Base-by-base conservation (phyloP, 2,329 filamentous ascomycete species). In the Xylariaceae sp. region DNA sequence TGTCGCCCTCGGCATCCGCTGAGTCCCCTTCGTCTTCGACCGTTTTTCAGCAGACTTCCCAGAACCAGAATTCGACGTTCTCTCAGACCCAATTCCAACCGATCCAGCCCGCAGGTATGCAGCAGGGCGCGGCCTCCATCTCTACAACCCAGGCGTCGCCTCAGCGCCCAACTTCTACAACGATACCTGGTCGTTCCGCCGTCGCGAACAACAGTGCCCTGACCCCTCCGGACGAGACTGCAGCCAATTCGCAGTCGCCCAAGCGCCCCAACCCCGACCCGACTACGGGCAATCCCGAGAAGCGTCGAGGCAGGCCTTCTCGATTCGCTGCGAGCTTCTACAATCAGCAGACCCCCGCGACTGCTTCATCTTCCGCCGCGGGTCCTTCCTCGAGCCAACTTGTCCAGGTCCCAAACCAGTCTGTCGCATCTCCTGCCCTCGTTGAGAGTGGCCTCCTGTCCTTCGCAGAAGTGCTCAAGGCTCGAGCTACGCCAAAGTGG, bases 171-270 rank as follows among this genome's bases (percentile, higher is more conserved):
- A 68, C 69, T 8, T 71, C 73, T 2, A 75, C 73, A 6, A 60
- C 70, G 4, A 72, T 78, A 4, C 75, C 76, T 1, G 73, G 76
- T 9, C 75, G 75, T 47, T 66, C 74, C 2, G 73, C 76, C 10
- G 70, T 76, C 42, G 37, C 37, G 37, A 42, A 13, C 11, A 53
- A 73, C 2, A 79, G 73, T 47, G 81, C 78, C 1, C 74, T 84
- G 34, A 84, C 82, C 1, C 82, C 82, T 0, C 81, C 82, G 2
- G 82, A 85, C 51, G 82, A 85, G 63, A 75, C 74, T 5, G 65
- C 74, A 0, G 73, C 74, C 1, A 75, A 75, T 45, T 70, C 73
- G 2, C 82, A 83, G 65, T 74, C 65, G 7, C 66, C 66, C 44
- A 73, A 72, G 56, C 69, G 71, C 6, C 64, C 66, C 4, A 62